Conservation (phyloP, 1,284 basidiomycete species). For the Trichosporon sp. region DNA sequence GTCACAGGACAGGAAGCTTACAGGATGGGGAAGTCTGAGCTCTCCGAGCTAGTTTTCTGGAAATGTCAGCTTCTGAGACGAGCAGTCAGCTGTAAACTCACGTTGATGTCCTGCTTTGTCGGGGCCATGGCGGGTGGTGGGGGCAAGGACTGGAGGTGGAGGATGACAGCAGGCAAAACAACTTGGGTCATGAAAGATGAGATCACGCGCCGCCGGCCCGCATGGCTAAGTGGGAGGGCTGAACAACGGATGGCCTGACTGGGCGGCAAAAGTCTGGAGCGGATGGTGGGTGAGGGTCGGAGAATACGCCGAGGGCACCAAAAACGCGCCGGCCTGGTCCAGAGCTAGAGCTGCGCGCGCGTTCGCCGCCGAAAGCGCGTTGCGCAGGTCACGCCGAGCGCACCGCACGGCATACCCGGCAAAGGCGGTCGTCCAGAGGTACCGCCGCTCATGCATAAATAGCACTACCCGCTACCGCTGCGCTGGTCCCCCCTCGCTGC, state of each 20-base stretch:
- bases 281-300: neutral
- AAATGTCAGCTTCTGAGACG: neutral
- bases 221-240: neutral
- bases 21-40: slow-evolving; percentile 49
- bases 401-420: neutral
- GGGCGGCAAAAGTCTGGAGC: neutral
- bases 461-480: neutral
- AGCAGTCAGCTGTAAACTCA: slow-evolving; percentile 17
- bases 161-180: neutral
- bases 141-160: neutral
- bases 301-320: neutral
- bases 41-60: slow-evolving; percentile 49
- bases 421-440: neutral
- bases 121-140: slow-evolving; percentile 23
- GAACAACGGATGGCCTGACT: neutral
- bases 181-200: neutral
- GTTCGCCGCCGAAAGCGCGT: neutral
- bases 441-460: neutral
- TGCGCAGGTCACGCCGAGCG: neutral
- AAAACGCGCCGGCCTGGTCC: neutral
- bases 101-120: slow-evolving; percentile 50
- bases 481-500: no score
- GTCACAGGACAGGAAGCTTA: slow-evolving; percentile 24
- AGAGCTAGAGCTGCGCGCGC: no score
- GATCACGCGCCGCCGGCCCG: slow-evolving; percentile 2